These are phyloP conservation scores for Tephrocybe sp. DNA, from an alignment of 768 basidiomycete genomes.

Conservation along the genomic window DNA sequence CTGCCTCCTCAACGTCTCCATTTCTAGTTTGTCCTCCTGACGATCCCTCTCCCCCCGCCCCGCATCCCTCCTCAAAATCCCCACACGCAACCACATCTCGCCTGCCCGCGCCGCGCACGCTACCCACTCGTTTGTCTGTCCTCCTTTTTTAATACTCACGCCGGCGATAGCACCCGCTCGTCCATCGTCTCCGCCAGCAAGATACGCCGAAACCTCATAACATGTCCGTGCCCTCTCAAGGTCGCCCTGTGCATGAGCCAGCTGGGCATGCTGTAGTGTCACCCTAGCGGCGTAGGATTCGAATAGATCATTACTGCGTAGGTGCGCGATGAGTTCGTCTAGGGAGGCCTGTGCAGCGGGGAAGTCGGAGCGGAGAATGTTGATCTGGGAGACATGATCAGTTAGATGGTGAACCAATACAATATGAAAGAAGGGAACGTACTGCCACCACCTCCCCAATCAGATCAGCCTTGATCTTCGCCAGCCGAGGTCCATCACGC, in stretches of 20 bases:
- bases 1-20: constrained; percentile 29
- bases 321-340: constrained; percentile 55
- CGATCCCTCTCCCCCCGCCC: not conserved
- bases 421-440: constrained; percentile 18
- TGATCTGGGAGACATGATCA: constrained; percentile 39
- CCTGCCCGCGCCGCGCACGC: constrained; percentile 51
- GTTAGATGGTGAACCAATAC: not conserved
- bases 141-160: not conserved
- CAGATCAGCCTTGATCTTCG: constrained; percentile 70
- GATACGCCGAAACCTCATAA: constrained; percentile 60
- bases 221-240: constrained; percentile 54
- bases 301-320: constrained; percentile 60
- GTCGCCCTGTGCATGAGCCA: constrained; percentile 66
- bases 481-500: constrained; percentile 33
- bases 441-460: constrained; percentile 71
- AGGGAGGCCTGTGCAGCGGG: constrained; percentile 57
- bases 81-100: constrained; percentile 50
- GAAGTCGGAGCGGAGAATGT: constrained; percentile 70
- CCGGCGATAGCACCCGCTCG: not conserved
- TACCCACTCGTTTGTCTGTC: constrained; percentile 39
- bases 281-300: constrained; percentile 57
- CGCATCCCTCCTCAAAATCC: constrained; percentile 26
- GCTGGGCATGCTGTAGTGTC: constrained; percentile 68
- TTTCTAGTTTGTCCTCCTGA: constrained; percentile 20
- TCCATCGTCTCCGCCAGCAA: constrained; percentile 27